Base-by-base conservation (phyloP, 208 protist genomes). In the Acanthamoeba lenticulata region DNA sequence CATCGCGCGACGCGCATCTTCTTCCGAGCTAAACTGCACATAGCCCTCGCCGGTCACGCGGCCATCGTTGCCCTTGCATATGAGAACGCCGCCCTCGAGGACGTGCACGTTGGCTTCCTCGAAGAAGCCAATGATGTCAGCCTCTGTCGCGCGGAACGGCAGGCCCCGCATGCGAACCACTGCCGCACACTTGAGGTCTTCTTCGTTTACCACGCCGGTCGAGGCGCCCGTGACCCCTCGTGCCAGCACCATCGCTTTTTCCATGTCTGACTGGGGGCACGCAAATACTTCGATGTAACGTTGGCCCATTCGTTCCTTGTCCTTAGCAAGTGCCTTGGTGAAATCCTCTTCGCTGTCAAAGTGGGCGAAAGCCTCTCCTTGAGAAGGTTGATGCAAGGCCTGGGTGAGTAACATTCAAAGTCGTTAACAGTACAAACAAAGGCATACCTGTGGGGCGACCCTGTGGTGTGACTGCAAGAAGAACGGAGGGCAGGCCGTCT, bases 301-400 rank as follows among this genome's bases (percentile, higher is more conserved):
- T n/a, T 60, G 44, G 5, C 81, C 81, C 81, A 90, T 90, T 36
- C 52, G 24, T 32, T 90, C 49, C 81, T 90, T 90, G 52, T 90
- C 49, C 44, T 90, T 69, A 49, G 49, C 81, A 4, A 90, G 81
- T 13, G 81, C 81, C 32, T 90, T 90, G 4, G 19, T 9, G 44
- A 67, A 60, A n/a, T 65, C 49, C 9, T 90, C 49, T 15, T 60
- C 49, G 44, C 5, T 90, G 9, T 69, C 52, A 45, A 90, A 90
- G 36, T 36, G 44, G 2, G 52, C 81, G n/a, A 40, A 90, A n/a
- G 24, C 81, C 34, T 90, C 81, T 9, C 81, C 74, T 85, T 6
- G 29, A 42, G 6, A 44, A 81, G 11, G 29, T 1, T 1, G 32
- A 79, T 79, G 13, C 38, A 45, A 57, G 19, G 19, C 13, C 9